Evolutionary conservation across 768 basidiomycete species (phyloP), one percentile per base, ranked within the genome.

Genomic region (Nevesoporus exiguus): DNA sequence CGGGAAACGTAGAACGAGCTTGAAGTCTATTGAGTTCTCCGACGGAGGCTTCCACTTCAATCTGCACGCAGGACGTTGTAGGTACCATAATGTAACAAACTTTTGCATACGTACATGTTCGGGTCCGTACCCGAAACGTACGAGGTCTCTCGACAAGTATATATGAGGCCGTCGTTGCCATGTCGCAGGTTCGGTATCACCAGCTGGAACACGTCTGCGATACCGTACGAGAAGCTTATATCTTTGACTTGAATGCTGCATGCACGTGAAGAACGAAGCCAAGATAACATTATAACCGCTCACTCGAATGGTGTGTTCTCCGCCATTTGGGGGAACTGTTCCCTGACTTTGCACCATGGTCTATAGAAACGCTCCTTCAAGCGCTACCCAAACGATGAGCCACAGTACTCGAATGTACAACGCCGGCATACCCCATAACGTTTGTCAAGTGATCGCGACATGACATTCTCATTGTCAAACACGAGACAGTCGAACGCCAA

Each of bases 31-130:
- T 2, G 94, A 95, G 68, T 99, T 99, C 67, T 98, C 96, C 2
- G 88, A 90, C 0, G 97, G 94, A 1, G 95, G 94, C 71, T 99
- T 99, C 97, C 97, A 99, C 72, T 99, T 99, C 65, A 99, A 71
- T 58, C 96, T 98, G 37, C 49, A 31, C 17, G 44, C 59, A 22
- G 30, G 11, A 57, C 56, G 31, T 33, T 51, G 48, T 61, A 36
- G 29, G 17, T 19, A 40, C 43, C 33, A 47, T 25, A 10, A 5
- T 15, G 22, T 4, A 45, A 54, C 22, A 33, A 19, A 49, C 19
- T 7, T 85, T 62, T 55, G 92, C 90, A 95, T 88, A 61, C 89
- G 65, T 56, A 97, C 96, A 98, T 93, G 58, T 90, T 90, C 4
- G 72, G 67, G 66, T 99, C 97, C 11, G 97, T 98, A 24, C 90